phyloP scores from a whole-genome alignment of 495 filamentous ascomycete species.

The Talaromyces proteolyticus region DNA sequence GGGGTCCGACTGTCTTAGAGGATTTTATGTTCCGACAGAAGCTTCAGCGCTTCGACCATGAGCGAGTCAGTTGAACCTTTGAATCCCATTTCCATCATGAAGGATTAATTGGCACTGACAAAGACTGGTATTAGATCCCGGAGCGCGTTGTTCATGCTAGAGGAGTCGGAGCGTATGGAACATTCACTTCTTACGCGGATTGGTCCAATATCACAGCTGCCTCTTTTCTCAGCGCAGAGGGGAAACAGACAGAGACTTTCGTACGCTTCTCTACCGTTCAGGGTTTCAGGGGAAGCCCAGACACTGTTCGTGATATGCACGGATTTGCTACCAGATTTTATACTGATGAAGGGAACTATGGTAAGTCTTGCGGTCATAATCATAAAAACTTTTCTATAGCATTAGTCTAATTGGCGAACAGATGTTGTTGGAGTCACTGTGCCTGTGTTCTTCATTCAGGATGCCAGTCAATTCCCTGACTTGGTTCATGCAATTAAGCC shows the following conservation, averaged over 20 bases:
- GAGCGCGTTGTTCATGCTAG: constrained; percentile 62
- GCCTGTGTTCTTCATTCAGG: constrained; percentile 48
- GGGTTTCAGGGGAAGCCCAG: constrained; percentile 64
- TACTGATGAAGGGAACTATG: constrained; percentile 72
- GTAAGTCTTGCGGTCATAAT: constrained; percentile 27
- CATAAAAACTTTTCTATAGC: not conserved
- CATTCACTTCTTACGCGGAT: constrained; percentile 76
- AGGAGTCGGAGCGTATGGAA: constrained; percentile 67
- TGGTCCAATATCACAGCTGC: constrained; percentile 73
- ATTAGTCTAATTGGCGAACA: constrained; percentile 16
- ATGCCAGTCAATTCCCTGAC: constrained; percentile 43
- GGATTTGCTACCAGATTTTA: constrained; percentile 73
- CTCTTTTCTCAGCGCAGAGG: constrained; percentile 55
- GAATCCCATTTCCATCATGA: not conserved
- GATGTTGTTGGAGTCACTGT: constrained; percentile 50
- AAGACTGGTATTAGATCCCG: constrained; percentile 40
- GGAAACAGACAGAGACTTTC: constrained; percentile 68
- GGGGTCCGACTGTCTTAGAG: constrained; percentile 70
- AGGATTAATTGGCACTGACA: not conserved
- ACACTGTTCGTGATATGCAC: constrained; percentile 68
- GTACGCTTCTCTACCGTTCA: constrained; percentile 72
- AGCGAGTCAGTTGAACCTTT: constrained; percentile 40
- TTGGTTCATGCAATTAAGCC: constrained; percentile 69
- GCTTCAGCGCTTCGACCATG: constrained; percentile 78
- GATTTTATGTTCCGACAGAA: constrained; percentile 82